Evolutionary conservation across 2,329 filamentous ascomycete species (phyloP).

Genomic region (Neofusicoccum ribis): DNA sequence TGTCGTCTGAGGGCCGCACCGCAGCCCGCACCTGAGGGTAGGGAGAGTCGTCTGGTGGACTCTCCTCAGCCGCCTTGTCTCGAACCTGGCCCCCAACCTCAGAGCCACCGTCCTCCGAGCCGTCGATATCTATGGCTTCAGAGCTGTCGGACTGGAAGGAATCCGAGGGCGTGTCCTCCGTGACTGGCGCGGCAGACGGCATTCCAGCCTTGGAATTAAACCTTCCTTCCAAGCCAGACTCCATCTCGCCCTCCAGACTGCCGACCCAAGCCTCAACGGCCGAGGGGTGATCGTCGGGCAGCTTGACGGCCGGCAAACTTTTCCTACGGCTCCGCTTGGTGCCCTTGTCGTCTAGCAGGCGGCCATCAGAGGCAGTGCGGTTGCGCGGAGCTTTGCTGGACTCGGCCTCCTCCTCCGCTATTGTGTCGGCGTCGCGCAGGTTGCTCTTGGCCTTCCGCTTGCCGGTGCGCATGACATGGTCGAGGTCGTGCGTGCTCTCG

Average conservation of each 20-base stretch:
- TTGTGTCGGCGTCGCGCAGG: conserved; percentile 14
- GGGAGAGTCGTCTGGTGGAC: conserved; percentile 68
- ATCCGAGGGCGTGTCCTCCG: neutral
- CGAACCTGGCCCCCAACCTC: neutral
- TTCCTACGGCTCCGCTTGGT: conserved; percentile 16
- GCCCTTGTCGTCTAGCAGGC: conserved; percentile 2
- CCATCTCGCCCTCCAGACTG: conserved; percentile 6
- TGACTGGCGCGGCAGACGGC: neutral
- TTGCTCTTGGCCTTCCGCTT: conserved; percentile 25
- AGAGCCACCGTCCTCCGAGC: conserved; percentile 36
- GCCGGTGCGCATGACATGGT: conserved; percentile 25
- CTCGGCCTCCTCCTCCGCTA: conserved; percentile 1
- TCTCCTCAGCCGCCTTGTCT: conserved; percentile 41
- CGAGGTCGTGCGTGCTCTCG: conserved; percentile 33
- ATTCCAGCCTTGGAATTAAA: conserved; percentile 1
- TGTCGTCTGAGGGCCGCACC: conserved; percentile 74
- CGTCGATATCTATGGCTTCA: conserved; percentile 29
- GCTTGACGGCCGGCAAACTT: neutral
- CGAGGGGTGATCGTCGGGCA: conserved; percentile 9
- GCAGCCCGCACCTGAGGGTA: conserved; percentile 80
- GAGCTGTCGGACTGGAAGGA: conserved; percentile 5
- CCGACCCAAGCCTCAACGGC: conserved; percentile 18
- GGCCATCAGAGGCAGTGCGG: conserved; percentile 5
- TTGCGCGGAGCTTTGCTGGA: conserved; percentile 6
- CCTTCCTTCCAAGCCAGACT: neutral